Percentiles rank a stretch among this genome's conserved stretches.
Evolutionary conservation across 2,329 filamentous ascomycete species (phyloP).

Genomic region (Talaromyces atroroseus): DNA sequence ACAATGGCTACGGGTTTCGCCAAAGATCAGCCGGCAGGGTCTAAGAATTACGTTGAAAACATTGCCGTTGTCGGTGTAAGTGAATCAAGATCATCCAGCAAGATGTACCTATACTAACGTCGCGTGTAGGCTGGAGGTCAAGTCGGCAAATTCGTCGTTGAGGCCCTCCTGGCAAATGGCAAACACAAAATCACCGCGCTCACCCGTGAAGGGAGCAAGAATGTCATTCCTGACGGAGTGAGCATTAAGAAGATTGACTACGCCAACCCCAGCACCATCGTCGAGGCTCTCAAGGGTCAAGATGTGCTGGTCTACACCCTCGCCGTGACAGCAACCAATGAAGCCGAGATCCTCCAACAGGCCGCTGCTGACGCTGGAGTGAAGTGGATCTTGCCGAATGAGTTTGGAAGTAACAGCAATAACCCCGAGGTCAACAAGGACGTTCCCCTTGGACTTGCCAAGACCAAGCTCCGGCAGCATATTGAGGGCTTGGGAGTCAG

Average conservation of each 20-base stretch:
- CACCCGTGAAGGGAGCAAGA: slow-evolving; percentile 41
- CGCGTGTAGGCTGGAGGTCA: slow-evolving; percentile 30
- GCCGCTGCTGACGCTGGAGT: slow-evolving; percentile 54
- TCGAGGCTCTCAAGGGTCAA: slow-evolving; percentile 49
- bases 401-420: slow-evolving; percentile 27
- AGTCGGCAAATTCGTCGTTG: slow-evolving; percentile 24
- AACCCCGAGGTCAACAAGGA: slow-evolving; percentile 30
- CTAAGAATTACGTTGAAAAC: slow-evolving; percentile 29
- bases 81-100: neutral
- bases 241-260: slow-evolving; percentile 46
- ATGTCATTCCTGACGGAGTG: slow-evolving; percentile 43
- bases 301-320: slow-evolving; percentile 55
- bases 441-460: slow-evolving; percentile 27
- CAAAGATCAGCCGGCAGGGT: slow-evolving; percentile 11
- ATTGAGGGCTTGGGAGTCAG: slow-evolving; percentile 39
- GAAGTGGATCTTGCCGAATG: slow-evolving; percentile 53
- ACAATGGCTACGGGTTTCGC: slow-evolving; percentile 6
- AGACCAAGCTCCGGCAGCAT: slow-evolving; percentile 13
- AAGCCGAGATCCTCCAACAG: slow-evolving; percentile 45
- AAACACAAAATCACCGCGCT: slow-evolving; percentile 51
- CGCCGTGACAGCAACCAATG: slow-evolving; percentile 37
- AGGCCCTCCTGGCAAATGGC: slow-evolving; percentile 40
- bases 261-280: slow-evolving; percentile 40
- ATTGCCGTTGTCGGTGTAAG: slow-evolving; percentile 38
- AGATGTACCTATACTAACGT: neutral